Percentiles rank a stretch among this genome's conserved stretches.
These are phyloP conservation scores for Primulina tabacum DNA, from an alignment of 257 asterid genomes.

Conservation along the genomic window DNA sequence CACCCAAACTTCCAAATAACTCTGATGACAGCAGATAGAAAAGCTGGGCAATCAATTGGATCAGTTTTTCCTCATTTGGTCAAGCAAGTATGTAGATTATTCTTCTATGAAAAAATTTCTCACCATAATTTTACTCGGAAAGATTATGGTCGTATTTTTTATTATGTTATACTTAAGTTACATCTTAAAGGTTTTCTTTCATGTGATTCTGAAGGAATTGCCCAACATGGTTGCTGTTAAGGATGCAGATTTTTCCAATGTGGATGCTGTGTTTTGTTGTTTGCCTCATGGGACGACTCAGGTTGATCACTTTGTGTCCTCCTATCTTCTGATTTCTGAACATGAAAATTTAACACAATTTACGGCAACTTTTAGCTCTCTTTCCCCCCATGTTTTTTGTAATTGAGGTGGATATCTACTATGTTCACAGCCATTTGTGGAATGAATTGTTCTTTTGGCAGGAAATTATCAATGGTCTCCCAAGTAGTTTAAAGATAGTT, in stretches of 20 bases:
- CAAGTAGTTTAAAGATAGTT: conserved; percentile 70
- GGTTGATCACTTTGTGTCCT: conserved; percentile 34
- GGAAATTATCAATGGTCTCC: conserved; percentile 89
- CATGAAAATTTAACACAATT: neutral
- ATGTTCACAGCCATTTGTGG: conserved; percentile 1
- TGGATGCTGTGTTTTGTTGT: conserved; percentile 95
- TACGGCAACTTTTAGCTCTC: neutral
- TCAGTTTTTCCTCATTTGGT: conserved; percentile 87
- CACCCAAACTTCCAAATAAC: conserved; percentile 73
- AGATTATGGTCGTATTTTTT: neutral
- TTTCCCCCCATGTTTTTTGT: neutral
- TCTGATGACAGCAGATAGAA: conserved; percentile 87
- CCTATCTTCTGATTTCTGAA: neutral
- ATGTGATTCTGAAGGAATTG: conserved; percentile 50
- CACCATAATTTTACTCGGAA: neutral
- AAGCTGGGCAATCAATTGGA: conserved; percentile 94
- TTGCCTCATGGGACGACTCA: conserved; percentile 98
- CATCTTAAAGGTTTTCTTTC: neutral
- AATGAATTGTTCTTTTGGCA: conserved; percentile 27
- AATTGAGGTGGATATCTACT: neutral
- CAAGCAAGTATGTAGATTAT: conserved; percentile 46
- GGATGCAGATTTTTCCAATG: conserved; percentile 79
- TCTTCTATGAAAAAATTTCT: neutral
- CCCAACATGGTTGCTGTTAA: conserved; percentile 81
- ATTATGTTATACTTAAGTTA: neutral